Evolutionary conservation across 2,329 filamentous ascomycete species (phyloP), one percentile per base, ranked within the genome.

Genomic region (Phyllachora maydis): DNA sequence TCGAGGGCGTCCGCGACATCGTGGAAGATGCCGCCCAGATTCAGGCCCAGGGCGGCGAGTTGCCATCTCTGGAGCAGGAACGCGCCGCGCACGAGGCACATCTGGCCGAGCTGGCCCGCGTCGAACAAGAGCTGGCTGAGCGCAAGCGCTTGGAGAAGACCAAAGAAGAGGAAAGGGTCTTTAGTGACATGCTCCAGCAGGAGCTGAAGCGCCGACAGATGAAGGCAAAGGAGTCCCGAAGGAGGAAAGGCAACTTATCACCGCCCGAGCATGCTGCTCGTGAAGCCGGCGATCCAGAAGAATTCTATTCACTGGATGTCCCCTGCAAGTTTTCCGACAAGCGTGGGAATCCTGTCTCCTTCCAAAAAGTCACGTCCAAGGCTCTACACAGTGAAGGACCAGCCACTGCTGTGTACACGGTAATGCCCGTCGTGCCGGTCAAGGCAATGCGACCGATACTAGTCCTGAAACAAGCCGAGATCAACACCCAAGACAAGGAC

Each of bases 1-100:
- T 83, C 7, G 63, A 66, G 31, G 66, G 64, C 3, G 65, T 77
- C 23, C 70, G 79, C 6, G 69, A 72, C 22, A 70, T 85, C 7
- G 58, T 95, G 4, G 81, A 93, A 46, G 78, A 90, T 43, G 79
- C 79, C n/a, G 77, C 81, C 2, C 59, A 71, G 33, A 68, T 71
- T 14, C 76, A 76, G 35, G 72, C 75, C 22, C 65, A 72, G 26
- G 76, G 79, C 16, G 65, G 70, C 26, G 65, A 81, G 30, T 52
- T 92, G 10, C 82, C 81, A 2, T 92, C 81, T 16, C 56, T 95
- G 5, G 81, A 91, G 38, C 81, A 90, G 37, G 83, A 95, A 45
- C 67, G 83, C 18, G 81, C 76, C 14, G 69, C 69, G 9, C 79
- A 91, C 31, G 78, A 90, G 47, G 74, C 74, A 12, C 66, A 65